Base-by-base conservation (phyloP, 2,329 filamentous ascomycete genomes). In the Didymosphaeria variabile region DNA sequence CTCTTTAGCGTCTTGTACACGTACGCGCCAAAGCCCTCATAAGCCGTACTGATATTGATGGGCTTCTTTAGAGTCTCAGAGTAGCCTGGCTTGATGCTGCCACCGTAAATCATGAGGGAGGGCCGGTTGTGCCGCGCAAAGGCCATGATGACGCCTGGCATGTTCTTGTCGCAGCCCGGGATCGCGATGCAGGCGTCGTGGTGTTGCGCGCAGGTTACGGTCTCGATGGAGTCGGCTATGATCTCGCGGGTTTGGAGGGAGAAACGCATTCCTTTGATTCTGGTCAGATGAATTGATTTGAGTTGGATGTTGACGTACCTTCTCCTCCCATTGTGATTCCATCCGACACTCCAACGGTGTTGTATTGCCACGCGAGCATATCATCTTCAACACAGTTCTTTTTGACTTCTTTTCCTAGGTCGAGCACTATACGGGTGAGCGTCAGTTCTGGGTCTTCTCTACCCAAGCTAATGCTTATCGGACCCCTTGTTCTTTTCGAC, bases 81-180 rank as follows among this genome's bases (percentile, higher is more conserved):
- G 78, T 92, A 91, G n/a, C 94, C 94, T 63, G 93, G 92, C 73
- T 89, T 88, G 72, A 97, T 97, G 17, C 92, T 92, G 42, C 94
- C 94, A 54, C 94, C 94, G 77, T 97, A 98, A 61, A 98, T 90
- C 93, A 97, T 97, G 75, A 97, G 83, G 51, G 93, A 95, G 4
- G 94, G 94, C 10, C 94, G 87, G 79, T 97, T 97, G 80, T 96
- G 92, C 59, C 94, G 87, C 15, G 92, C 92, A 73, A 95, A 93
- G 0, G 91, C 93, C 90, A 97, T 97, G 65, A 95, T 84, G 17
- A 92, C 90, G 65, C 94, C 94, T 0, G 94, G 94, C 94, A 97
- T 97, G 79, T 97, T 97, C 86, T 97, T 97, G 82, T 97, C 94
- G 77, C 94, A 97, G 12, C 94, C 94, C 0, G 94, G 93, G 69